A percentile compares a stretch with the other conserved stretches of the same genome.
These are phyloP conservation scores for Beauveria scarabaeidicola DNA, from an alignment of 2,329 filamentous ascomycete genomes.

Conservation along the genomic window DNA sequence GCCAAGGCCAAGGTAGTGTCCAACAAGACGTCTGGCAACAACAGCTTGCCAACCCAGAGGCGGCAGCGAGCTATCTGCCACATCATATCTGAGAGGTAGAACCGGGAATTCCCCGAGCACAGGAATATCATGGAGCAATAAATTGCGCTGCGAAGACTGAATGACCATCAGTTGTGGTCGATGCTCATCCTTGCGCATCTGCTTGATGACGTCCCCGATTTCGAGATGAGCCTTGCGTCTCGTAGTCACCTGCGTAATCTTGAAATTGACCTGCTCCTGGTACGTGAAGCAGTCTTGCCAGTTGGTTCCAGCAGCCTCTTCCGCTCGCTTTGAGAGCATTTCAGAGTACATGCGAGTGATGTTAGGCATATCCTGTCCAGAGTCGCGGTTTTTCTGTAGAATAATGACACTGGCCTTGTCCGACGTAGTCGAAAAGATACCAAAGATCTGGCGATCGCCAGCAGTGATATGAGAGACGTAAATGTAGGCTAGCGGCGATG, in stretches of 20 bases:
- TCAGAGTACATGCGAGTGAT: conserved; percentile 82
- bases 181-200: conserved; percentile 76
- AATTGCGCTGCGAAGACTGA: conserved; percentile 76
- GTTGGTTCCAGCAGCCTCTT: conserved; percentile 58
- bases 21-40: conserved; percentile 75
- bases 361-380: conserved; percentile 76
- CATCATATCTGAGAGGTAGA: conserved; percentile 71
- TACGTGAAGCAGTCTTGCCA: conserved; percentile 82
- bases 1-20: conserved; percentile 86
- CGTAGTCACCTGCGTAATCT: conserved; percentile 78
- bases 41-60: conserved; percentile 91
- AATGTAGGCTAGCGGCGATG: conserved; percentile 69
- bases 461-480: conserved; percentile 89
- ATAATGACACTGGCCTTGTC: conserved; percentile 79
- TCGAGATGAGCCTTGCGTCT: conserved; percentile 83
- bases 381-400: conserved; percentile 73
- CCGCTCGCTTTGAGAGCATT: conserved; percentile 54
- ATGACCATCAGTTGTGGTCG: conserved; percentile 77
- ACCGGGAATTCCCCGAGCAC: conserved; percentile 77
- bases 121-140: conserved; percentile 78
- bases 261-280: conserved; percentile 78
- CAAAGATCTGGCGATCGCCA: conserved; percentile 88
- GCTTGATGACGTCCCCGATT: conserved; percentile 79
- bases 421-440: conserved; percentile 76
- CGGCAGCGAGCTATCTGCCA: conserved; percentile 76